phyloP scores from a whole-genome alignment of 129 eudicot genomes.

The Escallonia rubra region DNA sequence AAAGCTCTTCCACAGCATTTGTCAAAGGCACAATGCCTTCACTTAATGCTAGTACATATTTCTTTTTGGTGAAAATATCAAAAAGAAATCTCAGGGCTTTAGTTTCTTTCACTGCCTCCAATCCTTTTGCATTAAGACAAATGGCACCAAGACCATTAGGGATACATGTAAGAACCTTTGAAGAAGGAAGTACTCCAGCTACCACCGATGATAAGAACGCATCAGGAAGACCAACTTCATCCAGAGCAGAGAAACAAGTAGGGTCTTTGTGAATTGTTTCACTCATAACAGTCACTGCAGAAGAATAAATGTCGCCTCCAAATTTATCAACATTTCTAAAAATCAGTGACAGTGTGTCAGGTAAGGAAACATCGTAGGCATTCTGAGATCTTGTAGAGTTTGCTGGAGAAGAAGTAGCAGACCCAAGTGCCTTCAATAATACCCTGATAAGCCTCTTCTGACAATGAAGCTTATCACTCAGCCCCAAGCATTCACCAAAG shows the following conservation, averaged over 20 bases:
- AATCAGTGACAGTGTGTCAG: conserved; percentile 57
- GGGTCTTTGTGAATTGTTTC: conserved; percentile 99
- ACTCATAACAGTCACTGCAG: conserved; percentile 94
- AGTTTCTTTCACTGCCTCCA: conserved; percentile 76
- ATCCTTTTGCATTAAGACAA: conserved; percentile 88
- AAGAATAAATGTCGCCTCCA: conserved; percentile 89
- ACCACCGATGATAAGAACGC: conserved; percentile 71
- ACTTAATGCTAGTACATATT: conserved; percentile 72
- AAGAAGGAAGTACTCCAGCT: conserved; percentile 72
- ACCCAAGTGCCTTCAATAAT: conserved; percentile 85
- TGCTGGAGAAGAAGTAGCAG: conserved; percentile 88
- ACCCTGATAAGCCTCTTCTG: conserved; percentile 84
- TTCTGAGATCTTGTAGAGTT: conserved; percentile 66
- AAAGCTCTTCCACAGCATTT: conserved; percentile 92
- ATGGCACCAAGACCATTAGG: conserved; percentile 95
- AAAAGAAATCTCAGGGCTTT: conserved; percentile 74
- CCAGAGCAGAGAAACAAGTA: conserved; percentile 70
- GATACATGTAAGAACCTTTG: conserved; percentile 85
- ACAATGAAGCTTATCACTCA: conserved; percentile 40
- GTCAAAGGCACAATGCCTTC: conserved; percentile 92
- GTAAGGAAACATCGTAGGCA: conserved; percentile 66
- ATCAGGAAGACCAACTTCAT: conserved; percentile 86
- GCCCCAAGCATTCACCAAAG: conserved; percentile 42
- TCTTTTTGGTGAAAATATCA: conserved; percentile 64
- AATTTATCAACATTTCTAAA: conserved; percentile 70